These are phyloP conservation scores for Pestalotiopsis sp. DNA, from an alignment of 2,329 filamentous ascomycete species.

Conservation along the genomic window DNA sequence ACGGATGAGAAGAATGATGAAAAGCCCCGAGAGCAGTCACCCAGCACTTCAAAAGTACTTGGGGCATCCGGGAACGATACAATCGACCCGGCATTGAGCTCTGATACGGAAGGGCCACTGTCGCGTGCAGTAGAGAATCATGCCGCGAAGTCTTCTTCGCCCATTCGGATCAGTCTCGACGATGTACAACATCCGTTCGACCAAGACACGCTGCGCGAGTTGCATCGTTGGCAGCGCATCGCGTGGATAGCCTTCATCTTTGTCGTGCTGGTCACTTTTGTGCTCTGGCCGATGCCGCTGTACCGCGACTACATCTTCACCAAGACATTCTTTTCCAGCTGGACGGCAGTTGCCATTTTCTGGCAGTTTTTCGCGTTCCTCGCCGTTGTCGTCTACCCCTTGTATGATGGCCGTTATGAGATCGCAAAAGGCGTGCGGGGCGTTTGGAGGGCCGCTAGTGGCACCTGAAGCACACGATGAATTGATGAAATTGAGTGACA, in stretches of 20 bases:
- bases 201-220: slow-evolving; percentile 32
- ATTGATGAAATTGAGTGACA: neutral
- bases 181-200: slow-evolving; percentile 40
- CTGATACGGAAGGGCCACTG: neutral
- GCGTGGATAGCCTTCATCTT: slow-evolving; percentile 42
- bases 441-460: neutral
- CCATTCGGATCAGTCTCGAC: neutral
- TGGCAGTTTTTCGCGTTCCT: slow-evolving; percentile 51
- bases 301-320: slow-evolving; percentile 53
- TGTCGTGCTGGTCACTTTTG: slow-evolving; percentile 46
- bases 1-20: neutral
- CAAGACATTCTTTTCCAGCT: slow-evolving; percentile 46
- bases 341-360: slow-evolving; percentile 45
- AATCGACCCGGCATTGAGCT: slow-evolving; percentile 38
- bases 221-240: slow-evolving; percentile 40
- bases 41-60: neutral
- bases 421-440: slow-evolving; percentile 31
- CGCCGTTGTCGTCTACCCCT: slow-evolving; percentile 47
- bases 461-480: neutral
- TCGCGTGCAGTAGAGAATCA: neutral
- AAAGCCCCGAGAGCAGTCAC: neutral
- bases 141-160: neutral
- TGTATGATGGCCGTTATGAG: slow-evolving; percentile 47
- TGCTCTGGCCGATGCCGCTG: slow-evolving; percentile 52
- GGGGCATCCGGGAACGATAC: neutral